phyloP scores from a whole-genome alignment of 306 rosid genomes.

The Malus domestica region DNA sequence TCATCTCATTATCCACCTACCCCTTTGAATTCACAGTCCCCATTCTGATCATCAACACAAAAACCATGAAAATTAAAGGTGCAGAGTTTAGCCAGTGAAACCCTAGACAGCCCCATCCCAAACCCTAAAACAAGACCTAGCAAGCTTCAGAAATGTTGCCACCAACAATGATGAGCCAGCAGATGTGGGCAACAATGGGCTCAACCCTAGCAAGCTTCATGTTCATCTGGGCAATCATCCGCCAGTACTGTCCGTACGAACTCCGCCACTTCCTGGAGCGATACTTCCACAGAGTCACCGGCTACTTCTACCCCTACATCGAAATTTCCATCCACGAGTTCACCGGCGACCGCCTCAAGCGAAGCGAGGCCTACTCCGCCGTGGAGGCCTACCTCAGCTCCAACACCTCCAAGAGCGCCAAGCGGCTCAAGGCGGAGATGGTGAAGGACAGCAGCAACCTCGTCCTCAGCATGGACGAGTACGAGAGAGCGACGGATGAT shows the following conservation, averaged over 20 bases:
- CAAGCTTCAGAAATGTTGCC: constrained; percentile 2
- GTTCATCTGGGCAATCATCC: constrained; percentile 77
- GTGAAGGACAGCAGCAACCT: constrained; percentile 52
- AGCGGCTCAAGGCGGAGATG: constrained; percentile 79
- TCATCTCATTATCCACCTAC: constrained; percentile 1
- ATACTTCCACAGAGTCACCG: constrained; percentile 30
- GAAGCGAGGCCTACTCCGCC: constrained; percentile 70
- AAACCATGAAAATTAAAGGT: constrained; percentile 1
- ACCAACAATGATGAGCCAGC: constrained; percentile 57
- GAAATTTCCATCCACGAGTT: constrained; percentile 68
- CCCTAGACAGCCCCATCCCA: not conserved
- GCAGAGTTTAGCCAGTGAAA: not conserved
- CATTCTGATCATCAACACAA: not conserved
- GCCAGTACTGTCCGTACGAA: constrained; percentile 77
- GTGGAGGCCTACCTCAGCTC: constrained; percentile 77
- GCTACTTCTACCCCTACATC: constrained; percentile 63
- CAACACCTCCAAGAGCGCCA: constrained; percentile 67
- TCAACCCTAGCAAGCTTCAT: constrained; percentile 75
- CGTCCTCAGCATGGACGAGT: constrained; percentile 77
- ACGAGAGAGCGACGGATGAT: constrained; percentile 63
- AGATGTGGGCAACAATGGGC: constrained; percentile 73
- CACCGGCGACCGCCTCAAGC: constrained; percentile 62
- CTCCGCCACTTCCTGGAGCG: constrained; percentile 45
- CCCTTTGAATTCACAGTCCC: not conserved
- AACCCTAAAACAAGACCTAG: not conserved